Conservation (phyloP, 805 yeast species). For the Pichia thaimueangensis region DNA sequence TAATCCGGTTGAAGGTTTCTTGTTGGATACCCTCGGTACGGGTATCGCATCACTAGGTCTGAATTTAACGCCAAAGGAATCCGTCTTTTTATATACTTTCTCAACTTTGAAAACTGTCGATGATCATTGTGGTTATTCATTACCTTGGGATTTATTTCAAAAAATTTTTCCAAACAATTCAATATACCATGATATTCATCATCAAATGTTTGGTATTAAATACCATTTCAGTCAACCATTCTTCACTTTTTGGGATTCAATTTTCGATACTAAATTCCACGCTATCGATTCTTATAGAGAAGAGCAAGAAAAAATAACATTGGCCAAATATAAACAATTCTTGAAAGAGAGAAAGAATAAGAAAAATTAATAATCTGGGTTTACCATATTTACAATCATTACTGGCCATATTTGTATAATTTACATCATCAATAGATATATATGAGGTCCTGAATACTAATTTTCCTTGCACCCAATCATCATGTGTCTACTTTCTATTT, state of each 20-base stretch:
- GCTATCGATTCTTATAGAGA: constrained; percentile 58
- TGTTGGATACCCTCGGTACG: constrained; percentile 88
- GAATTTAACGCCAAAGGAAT: constrained; percentile 69
- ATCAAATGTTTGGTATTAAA: constrained; percentile 92
- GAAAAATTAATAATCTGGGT: background rate
- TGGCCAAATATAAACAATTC: constrained; percentile 59
- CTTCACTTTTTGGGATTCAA: constrained; percentile 86
- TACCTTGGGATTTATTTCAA: constrained; percentile 91
- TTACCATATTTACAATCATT: too few relatives aligned
- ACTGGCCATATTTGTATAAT: too few relatives aligned
- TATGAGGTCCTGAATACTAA: too few relatives aligned
- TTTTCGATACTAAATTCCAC: constrained; percentile 66
- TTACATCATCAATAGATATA: too few relatives aligned
- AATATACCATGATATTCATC: constrained; percentile 95
- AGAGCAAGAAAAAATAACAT: constrained; percentile 60
- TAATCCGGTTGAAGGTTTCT: constrained; percentile 88
- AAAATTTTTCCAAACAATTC: constrained; percentile 89
- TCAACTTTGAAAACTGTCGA: constrained; percentile 96
- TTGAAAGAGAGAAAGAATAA: constrained; percentile 32
- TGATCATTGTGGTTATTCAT: constrained; percentile 96
- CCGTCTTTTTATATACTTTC: constrained; percentile 67
- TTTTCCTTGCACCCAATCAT: too few relatives aligned
- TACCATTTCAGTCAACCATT: constrained; percentile 94
- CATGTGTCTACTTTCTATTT: too few relatives aligned
- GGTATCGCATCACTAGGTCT: constrained; percentile 69